A percentile compares a stretch with the other conserved stretches of the same genome.
Conservation (phyloP, 352 stramenopile species). For the Phytophthora tentaculata region DNA sequence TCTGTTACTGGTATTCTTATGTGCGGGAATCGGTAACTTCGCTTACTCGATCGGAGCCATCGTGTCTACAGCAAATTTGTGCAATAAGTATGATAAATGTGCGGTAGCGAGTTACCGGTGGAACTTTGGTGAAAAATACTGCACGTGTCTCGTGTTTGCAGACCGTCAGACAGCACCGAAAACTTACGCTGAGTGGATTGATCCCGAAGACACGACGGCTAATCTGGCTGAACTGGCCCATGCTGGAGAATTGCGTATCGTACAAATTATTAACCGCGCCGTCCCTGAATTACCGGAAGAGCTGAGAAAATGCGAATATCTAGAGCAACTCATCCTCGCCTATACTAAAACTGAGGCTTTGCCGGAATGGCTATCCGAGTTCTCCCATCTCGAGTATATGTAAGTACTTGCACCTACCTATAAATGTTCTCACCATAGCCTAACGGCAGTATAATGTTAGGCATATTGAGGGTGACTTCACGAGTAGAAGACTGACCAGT, state of each 20-base stretch:
- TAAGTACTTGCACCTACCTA: slow-evolving; percentile 26
- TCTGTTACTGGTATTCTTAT: background rate
- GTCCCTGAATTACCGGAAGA: slow-evolving; percentile 42
- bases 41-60: background rate
- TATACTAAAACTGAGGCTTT: slow-evolving; percentile 46
- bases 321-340: slow-evolving; percentile 47
- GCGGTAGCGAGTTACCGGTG: background rate
- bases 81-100: background rate
- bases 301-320: slow-evolving; percentile 37
- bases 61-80: background rate
- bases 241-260: slow-evolving; percentile 44
- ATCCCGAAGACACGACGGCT: slow-evolving; percentile 41
- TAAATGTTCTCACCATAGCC: too few species aligned
- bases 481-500: slow-evolving; percentile 23
- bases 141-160: background rate
- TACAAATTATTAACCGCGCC: slow-evolving; percentile 60
- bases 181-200: slow-evolving; percentile 47
- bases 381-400: slow-evolving; percentile 47
- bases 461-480: slow-evolving; percentile 45
- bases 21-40: background rate
- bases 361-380: slow-evolving; percentile 36
- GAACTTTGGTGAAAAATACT: background rate
- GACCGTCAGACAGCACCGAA: slow-evolving; percentile 23
- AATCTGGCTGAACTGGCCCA: slow-evolving; percentile 38
- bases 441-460: too few species aligned